Conservation (phyloP, 2,329 filamentous ascomycete species). For the Penicillium sp. region DNA sequence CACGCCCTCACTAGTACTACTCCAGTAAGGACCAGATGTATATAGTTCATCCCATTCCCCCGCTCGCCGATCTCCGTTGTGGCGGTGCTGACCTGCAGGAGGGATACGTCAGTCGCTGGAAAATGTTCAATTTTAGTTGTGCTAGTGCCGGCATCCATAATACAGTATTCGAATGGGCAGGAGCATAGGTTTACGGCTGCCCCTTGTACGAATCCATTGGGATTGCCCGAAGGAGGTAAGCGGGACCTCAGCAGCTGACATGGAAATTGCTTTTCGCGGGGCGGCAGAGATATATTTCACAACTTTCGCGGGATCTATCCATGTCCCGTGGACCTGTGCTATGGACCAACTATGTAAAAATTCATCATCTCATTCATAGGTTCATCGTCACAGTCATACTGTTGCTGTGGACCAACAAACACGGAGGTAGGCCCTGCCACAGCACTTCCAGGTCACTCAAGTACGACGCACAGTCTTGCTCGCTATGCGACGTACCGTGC, state of each 20-base stretch:
- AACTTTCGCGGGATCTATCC: no score
- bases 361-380: conserved; percentile 30
- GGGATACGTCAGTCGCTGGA: neutral
- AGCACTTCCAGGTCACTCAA: conserved; percentile 76
- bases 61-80: conserved; percentile 14
- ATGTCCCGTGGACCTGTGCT: neutral
- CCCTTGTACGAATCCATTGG: no score
- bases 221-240: no score
- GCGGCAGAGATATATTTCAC: no score
- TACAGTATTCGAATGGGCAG: no score
- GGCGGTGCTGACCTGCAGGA: conserved; percentile 13
- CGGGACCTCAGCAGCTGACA: no score
- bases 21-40: neutral
- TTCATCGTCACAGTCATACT: conserved; percentile 77
- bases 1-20: neutral
- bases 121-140: no score
- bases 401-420: conserved; percentile 79
- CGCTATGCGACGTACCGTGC: conserved; percentile 72
- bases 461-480: conserved; percentile 71
- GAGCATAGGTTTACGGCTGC: no score
- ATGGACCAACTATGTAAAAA: conserved; percentile 4
- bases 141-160: no score
- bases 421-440: conserved; percentile 73
- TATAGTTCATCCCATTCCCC: neutral
- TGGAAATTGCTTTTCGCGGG: no score